These are phyloP conservation scores for Alternaria consortialis DNA, from an alignment of 2,329 filamentous ascomycete genomes.

Conservation along the genomic window DNA sequence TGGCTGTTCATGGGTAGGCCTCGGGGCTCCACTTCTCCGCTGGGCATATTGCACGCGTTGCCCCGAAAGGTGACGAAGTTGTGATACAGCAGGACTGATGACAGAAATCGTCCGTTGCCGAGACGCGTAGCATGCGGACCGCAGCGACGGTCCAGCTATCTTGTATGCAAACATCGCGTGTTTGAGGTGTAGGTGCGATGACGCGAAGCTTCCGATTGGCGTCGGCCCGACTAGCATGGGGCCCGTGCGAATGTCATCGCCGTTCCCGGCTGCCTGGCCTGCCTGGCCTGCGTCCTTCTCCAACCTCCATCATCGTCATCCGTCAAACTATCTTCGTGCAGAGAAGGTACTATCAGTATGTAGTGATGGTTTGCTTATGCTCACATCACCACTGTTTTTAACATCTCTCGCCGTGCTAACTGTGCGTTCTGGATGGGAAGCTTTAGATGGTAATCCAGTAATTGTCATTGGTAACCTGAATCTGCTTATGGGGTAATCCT, in stretches of 20 bases:
- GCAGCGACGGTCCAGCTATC: conserved; percentile 9
- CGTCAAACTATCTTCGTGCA: neutral
- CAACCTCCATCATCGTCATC: neutral
- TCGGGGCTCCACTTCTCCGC: conserved; percentile 9
- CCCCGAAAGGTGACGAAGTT: conserved; percentile 10
- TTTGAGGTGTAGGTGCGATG: conserved; percentile 12
- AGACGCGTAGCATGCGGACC: conserved; percentile 3
- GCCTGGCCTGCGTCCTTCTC: neutral
- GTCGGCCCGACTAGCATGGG: conserved; percentile 16
- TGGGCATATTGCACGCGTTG: conserved; percentile 13
- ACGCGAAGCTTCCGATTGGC: conserved; percentile 18
- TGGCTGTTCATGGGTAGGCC: conserved; percentile 13
- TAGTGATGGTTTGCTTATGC: neutral
- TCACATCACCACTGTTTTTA: neutral
- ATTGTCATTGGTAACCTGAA: neutral
- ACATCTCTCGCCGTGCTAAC: too few relatives aligned
- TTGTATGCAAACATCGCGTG: conserved; percentile 17
- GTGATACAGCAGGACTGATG: conserved; percentile 3
- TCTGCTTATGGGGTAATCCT: neutral
- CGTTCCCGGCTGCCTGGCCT: neutral
- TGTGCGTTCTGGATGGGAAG: too few relatives aligned
- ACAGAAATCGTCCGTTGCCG: neutral
- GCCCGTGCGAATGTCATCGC: conserved; percentile 7
- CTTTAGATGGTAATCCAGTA: neutral
- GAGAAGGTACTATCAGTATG: neutral